phyloP scores from a whole-genome alignment of 2,329 filamentous ascomycete species.

The Fusarium drepaniforme region DNA sequence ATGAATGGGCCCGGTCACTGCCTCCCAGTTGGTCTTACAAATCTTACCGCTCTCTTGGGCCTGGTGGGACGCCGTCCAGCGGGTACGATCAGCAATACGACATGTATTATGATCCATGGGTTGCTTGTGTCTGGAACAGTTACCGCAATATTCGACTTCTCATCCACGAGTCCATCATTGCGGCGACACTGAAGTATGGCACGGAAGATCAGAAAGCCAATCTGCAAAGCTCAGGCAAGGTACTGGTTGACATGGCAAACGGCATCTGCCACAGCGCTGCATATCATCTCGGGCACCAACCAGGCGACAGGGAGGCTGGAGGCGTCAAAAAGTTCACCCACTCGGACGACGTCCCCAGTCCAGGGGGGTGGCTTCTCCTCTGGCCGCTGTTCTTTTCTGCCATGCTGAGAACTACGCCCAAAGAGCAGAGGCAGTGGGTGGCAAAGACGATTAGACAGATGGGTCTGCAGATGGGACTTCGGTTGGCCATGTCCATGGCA shows the following conservation, averaged over 20 bases:
- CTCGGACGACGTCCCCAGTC: background rate
- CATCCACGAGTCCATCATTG: constrained; percentile 36
- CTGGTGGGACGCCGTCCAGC: constrained; percentile 7
- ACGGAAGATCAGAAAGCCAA: constrained; percentile 1
- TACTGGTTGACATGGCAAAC: constrained; percentile 23
- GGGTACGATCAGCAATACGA: constrained; percentile 25
- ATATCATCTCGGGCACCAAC: constrained; percentile 31
- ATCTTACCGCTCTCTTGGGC: constrained; percentile 20
- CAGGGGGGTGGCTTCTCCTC: constrained; percentile 28
- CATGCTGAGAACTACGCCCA: constrained; percentile 23
- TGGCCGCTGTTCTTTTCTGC: constrained; percentile 37
- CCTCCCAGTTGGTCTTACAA: constrained; percentile 23
- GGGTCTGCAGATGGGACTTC: constrained; percentile 33
- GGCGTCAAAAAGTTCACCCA: background rate
- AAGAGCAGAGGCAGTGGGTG: constrained; percentile 28
- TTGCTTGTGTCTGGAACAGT: constrained; percentile 38
- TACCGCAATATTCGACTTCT: constrained; percentile 32
- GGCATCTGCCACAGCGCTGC: constrained; percentile 33
- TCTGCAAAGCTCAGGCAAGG: constrained; percentile 18
- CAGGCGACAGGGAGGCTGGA: background rate
- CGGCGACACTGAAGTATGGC: constrained; percentile 24
- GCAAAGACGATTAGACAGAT: constrained; percentile 26
- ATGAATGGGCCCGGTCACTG: constrained; percentile 11
- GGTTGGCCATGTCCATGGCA: constrained; percentile 36
- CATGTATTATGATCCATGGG: constrained; percentile 31